phyloP scores from a whole-genome alignment of 208 protist genomes.

The Trypanosoma theileri region DNA sequence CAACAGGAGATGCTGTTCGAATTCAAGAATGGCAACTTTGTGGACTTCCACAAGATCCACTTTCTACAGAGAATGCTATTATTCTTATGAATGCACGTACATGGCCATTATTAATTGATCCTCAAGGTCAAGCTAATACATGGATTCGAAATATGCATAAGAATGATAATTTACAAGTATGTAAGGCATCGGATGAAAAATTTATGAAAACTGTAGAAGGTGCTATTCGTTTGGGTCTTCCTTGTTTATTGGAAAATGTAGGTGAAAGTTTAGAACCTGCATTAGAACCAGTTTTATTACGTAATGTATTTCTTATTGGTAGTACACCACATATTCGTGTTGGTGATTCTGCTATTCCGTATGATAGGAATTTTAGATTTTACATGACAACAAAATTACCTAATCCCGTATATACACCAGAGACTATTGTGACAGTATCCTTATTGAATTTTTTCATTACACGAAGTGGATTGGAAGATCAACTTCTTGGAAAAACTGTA shows the following conservation, averaged over 20 bases:
- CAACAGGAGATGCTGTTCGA: conserved; percentile 93
- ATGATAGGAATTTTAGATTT: conserved; percentile 94
- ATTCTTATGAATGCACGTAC: conserved; percentile 92
- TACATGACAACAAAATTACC: conserved; percentile 98
- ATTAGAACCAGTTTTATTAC: conserved; percentile 95
- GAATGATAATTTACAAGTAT: conserved; percentile 93
- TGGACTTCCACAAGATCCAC: conserved; percentile 94
- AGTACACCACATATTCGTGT: conserved; percentile 95
- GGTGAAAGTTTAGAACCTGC: conserved; percentile 94
- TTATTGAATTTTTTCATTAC: conserved; percentile 99
- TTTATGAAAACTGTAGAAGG: conserved; percentile 95
- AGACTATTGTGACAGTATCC: conserved; percentile 96
- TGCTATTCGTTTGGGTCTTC: conserved; percentile 96
- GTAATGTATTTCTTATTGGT: conserved; percentile 94
- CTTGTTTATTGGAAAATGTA: conserved; percentile 96
- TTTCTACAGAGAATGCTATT: conserved; percentile 97
- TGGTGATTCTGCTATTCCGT: conserved; percentile 96
- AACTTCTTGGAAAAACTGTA: conserved; percentile 96
- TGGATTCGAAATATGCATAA: conserved; percentile 97
- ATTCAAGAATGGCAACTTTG: conserved; percentile 96
- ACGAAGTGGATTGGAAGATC: conserved; percentile 95
- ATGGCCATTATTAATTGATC: conserved; percentile 98
- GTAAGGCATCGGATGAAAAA: conserved; percentile 95
- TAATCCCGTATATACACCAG: conserved; percentile 97
- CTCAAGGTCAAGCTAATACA: conserved; percentile 96